Conservation (phyloP, 495 filamentous ascomycete species). For the Letharia lupina region DNA sequence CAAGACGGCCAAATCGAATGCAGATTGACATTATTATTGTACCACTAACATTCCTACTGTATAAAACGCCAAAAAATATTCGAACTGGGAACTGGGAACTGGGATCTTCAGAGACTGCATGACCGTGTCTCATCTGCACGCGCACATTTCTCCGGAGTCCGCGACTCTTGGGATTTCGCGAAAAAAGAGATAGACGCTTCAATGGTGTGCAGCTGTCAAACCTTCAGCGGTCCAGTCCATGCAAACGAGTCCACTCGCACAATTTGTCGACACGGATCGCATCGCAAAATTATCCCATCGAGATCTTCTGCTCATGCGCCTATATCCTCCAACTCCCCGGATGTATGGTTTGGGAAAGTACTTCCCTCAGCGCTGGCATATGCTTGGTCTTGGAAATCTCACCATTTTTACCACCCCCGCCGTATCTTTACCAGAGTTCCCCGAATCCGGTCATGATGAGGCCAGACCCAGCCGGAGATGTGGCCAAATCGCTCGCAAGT, state of each 20-base stretch:
- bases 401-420: not conserved
- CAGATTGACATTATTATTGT: too few relatives aligned
- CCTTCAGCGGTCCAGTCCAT: not conserved
- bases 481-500: not conserved
- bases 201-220: conserved; percentile 3
- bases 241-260: conserved; percentile 2
- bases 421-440: not conserved
- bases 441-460: not conserved
- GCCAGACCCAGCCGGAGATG: not conserved
- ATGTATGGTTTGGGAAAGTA: too few relatives aligned
- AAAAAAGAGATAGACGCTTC: conserved; percentile 8
- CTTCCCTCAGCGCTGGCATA: not conserved
- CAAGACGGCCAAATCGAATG: not conserved
- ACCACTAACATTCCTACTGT: too few relatives aligned
- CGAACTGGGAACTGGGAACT: too few relatives aligned
- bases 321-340: not conserved
- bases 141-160: not conserved
- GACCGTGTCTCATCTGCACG: not conserved
- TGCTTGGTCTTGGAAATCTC: not conserved
- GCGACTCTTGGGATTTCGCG: not conserved
- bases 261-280: conserved; percentile 12
- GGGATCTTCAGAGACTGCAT: too few relatives aligned
- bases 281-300: conserved; percentile 1
- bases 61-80: too few relatives aligned
- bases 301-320: not conserved